phyloP scores from a whole-genome alignment of 805 yeast species.

The Grigorovia jiainica region DNA sequence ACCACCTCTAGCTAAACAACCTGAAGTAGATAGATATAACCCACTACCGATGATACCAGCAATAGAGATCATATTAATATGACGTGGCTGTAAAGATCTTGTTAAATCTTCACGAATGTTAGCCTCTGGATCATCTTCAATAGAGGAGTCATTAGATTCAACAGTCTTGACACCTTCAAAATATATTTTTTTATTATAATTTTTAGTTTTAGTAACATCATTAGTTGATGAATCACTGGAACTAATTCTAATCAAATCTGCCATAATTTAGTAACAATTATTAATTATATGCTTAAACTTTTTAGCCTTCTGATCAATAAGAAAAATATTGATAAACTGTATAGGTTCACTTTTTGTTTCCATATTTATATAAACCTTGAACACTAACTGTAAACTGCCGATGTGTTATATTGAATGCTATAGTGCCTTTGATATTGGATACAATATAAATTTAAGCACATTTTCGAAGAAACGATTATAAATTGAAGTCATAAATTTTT shows the following conservation, averaged over 20 bases:
- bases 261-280: no score
- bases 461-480: no score
- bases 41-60: conserved; percentile 75
- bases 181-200: neutral
- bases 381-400: no score
- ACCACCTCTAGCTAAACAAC: conserved; percentile 40
- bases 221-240: neutral
- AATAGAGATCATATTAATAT: conserved; percentile 69
- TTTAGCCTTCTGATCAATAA: no score
- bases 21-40: conserved; percentile 46
- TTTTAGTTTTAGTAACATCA: neutral
- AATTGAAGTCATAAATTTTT: no score
- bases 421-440: no score
- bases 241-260: neutral
- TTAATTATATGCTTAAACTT: no score
- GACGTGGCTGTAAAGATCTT: conserved; percentile 44
- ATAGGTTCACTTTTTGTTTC: no score
- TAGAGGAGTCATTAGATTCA: neutral
- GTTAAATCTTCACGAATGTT: conserved; percentile 8
- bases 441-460: no score
- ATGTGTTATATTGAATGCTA: no score
- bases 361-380: no score
- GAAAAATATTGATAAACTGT: no score
- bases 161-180: neutral
- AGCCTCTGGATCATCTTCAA: conserved; percentile 7